Evolutionary conservation across 2,329 filamentous ascomycete species (phyloP).

Genomic region (Neospermospora avenae): DNA sequence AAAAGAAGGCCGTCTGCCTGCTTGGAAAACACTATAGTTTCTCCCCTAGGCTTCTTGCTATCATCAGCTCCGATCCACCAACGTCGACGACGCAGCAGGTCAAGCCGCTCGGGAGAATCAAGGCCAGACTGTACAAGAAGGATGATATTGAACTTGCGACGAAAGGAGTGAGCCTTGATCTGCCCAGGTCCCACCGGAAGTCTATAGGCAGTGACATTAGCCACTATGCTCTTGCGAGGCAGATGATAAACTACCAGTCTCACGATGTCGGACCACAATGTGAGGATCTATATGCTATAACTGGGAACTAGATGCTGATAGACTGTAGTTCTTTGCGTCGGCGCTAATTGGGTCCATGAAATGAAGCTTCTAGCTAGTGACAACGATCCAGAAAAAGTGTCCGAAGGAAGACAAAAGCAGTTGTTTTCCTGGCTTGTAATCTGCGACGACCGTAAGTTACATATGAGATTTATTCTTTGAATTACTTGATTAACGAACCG

Average conservation of each 20-base stretch:
- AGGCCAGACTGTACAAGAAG: slow-evolving; percentile 14
- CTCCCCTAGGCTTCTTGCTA: slow-evolving; percentile 59
- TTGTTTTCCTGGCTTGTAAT: slow-evolving; percentile 71
- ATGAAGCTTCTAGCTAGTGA: slow-evolving; percentile 35
- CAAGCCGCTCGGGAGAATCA: slow-evolving; percentile 17
- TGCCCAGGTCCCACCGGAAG: background rate
- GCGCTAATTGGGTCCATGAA: slow-evolving; percentile 62
- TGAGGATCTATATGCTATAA: slow-evolving; percentile 35
- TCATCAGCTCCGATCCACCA: slow-evolving; percentile 58
- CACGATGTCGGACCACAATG: slow-evolving; percentile 66
- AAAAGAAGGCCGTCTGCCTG: slow-evolving; percentile 50
- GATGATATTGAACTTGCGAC: slow-evolving; percentile 27
- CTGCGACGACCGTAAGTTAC: slow-evolving; percentile 56
- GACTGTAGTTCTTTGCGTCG: slow-evolving; percentile 60
- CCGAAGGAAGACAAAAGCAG: slow-evolving; percentile 39
- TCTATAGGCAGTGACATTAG: slow-evolving; percentile 21
- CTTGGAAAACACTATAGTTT: slow-evolving; percentile 65
- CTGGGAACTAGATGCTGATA: background rate
- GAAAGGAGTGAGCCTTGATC: slow-evolving; percentile 14
- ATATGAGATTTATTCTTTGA: background rate
- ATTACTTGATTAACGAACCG: slow-evolving; percentile 11
- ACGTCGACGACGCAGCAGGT: slow-evolving; percentile 16
- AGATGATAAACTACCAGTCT: slow-evolving; percentile 74
- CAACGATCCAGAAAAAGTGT: slow-evolving; percentile 36
- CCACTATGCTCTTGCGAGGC: slow-evolving; percentile 54